These are phyloP conservation scores for Penicillium diatomitis DNA, from an alignment of 495 filamentous ascomycete species.

Conservation along the genomic window DNA sequence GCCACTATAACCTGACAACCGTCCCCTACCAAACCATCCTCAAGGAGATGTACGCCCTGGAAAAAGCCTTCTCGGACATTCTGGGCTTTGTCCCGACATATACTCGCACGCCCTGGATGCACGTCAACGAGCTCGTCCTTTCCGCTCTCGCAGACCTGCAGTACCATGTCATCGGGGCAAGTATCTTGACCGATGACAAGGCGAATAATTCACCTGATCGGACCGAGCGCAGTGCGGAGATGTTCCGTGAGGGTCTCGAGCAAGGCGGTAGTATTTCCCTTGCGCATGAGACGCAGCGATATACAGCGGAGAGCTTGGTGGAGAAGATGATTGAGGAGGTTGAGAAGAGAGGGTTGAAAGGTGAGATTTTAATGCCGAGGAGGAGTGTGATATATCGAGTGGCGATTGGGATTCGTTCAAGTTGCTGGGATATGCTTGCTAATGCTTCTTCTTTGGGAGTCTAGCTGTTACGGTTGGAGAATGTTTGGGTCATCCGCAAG, in stretches of 20 bases:
- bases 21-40: constrained; percentile 42
- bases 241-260: constrained; percentile 18
- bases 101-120: constrained; percentile 45
- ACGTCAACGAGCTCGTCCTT: constrained; percentile 19
- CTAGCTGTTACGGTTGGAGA: constrained; percentile 61
- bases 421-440: constrained; percentile 5
- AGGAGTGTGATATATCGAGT: neutral
- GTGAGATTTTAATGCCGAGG: constrained; percentile 11
- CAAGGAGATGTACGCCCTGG: constrained; percentile 59
- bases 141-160: constrained; percentile 23
- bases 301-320: constrained; percentile 28
- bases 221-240: constrained; percentile 22
- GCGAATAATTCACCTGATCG: constrained; percentile 20
- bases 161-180: constrained; percentile 35
- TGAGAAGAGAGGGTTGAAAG: constrained; percentile 19
- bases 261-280: constrained; percentile 31
- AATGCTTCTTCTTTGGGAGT: constrained; percentile 19
- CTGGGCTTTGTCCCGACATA: constrained; percentile 69
- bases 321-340: constrained; percentile 28
- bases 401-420: neutral
- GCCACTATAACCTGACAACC: constrained; percentile 52
- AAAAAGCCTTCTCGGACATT: constrained; percentile 58
- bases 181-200: constrained; percentile 40
- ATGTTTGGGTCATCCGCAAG: constrained; percentile 57
- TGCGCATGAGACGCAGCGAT: constrained; percentile 36